A percentile compares a stretch with the other conserved stretches of the same genome.
Evolutionary conservation across 306 rosid species (phyloP).

Genomic region (Dryas alaskensis): DNA sequence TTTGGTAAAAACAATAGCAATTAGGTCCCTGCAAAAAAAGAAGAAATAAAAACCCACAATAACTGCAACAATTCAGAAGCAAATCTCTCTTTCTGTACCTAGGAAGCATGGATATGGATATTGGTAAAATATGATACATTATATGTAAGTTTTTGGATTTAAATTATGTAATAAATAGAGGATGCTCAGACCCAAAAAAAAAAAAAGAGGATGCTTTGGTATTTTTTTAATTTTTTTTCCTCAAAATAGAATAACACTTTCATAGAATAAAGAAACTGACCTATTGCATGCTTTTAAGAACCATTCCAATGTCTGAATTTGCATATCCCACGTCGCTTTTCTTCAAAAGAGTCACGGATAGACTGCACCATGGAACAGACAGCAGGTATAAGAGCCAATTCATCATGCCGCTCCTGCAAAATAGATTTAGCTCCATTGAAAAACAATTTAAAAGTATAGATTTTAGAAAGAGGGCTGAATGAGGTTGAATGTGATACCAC

Average conservation of each 20-base stretch:
- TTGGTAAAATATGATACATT: background rate
- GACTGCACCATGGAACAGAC: conserved; percentile 62
- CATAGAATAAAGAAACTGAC: background rate
- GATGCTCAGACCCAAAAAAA: background rate
- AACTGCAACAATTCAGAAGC: background rate
- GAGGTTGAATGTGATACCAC: conserved; percentile 50
- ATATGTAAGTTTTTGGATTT: background rate
- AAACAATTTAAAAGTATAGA: background rate
- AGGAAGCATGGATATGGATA: background rate
- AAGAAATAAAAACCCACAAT: background rate
- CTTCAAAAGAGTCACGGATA: conserved; percentile 54
- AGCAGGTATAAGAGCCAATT: conserved; percentile 48
- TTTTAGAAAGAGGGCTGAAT: background rate
- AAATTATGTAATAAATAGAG: background rate
- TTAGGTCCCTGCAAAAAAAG: conserved; percentile 12
- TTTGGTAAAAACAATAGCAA: background rate
- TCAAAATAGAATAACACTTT: background rate
- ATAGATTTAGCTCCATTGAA: conserved; percentile 17
- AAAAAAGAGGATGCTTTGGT: background rate
- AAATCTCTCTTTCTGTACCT: background rate
- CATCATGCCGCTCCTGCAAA: conserved; percentile 66
- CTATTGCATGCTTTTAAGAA: conserved; percentile 39
- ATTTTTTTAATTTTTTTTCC: background rate
- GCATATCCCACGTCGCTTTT: conserved; percentile 80
- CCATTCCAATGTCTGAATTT: conserved; percentile 59